Evolutionary conservation across 2,329 filamentous ascomycete species (phyloP).

Genomic region (Hymenoscyphus infarciens): DNA sequence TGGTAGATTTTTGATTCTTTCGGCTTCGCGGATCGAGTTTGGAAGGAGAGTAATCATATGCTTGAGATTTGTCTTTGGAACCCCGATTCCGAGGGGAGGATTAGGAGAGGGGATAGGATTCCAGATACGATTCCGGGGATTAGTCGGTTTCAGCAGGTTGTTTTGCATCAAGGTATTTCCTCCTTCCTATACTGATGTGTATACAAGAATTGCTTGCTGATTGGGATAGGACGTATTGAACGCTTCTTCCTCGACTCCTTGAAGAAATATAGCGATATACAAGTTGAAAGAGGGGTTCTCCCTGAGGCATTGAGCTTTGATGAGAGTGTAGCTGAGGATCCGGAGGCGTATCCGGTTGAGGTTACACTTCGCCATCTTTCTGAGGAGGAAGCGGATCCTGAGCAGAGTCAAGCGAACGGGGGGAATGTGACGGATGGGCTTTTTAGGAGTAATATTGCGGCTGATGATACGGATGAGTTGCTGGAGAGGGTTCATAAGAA

Average conservation of each 20-base stretch:
- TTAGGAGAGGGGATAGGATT: conserved; percentile 57
- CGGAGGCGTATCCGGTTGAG: conserved; percentile 56
- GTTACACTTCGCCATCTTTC: conserved; percentile 55
- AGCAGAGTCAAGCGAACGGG: conserved; percentile 38
- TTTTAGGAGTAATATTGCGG: conserved; percentile 55
- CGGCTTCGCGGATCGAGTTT: conserved; percentile 59
- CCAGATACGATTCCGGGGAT: conserved; percentile 60
- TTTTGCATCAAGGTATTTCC: conserved; percentile 72
- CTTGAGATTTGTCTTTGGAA: conserved; percentile 64
- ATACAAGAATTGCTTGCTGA: neutral
- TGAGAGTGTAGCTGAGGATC: conserved; percentile 45
- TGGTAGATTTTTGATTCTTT: conserved; percentile 70
- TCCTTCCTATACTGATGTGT: too few species aligned
- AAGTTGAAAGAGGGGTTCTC: conserved; percentile 57
- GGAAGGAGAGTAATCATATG: conserved; percentile 66
- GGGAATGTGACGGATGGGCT: conserved; percentile 44
- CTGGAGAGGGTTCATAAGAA: conserved; percentile 34
- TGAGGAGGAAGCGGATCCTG: conserved; percentile 54
- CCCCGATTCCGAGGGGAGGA: conserved; percentile 53
- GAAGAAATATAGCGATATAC: conserved; percentile 49
- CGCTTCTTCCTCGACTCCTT: conserved; percentile 62
- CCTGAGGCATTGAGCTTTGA: conserved; percentile 55
- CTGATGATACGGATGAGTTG: conserved; percentile 55
- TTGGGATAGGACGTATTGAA: conserved; percentile 51
- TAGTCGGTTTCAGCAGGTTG: conserved; percentile 61